phyloP scores from a whole-genome alignment of 2,329 filamentous ascomycete species.

The Aspergillus quadrilineatus region DNA sequence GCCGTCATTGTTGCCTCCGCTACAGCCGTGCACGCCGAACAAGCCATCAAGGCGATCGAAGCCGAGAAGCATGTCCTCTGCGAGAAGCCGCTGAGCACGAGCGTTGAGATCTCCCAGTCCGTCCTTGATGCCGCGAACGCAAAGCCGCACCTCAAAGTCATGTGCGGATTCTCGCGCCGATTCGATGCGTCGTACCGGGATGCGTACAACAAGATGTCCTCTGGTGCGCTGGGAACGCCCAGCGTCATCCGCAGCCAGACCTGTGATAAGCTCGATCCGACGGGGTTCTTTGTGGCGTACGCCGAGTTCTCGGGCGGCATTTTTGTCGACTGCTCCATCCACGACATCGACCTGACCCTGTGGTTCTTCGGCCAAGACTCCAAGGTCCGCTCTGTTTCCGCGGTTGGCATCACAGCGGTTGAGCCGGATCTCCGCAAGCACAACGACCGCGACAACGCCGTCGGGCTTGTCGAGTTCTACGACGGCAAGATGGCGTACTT shows the following conservation, averaged over 20 bases:
- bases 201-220: slow-evolving; percentile 53
- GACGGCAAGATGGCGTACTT: slow-evolving; percentile 64
- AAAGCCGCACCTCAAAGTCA: slow-evolving; percentile 62
- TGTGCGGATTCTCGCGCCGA: slow-evolving; percentile 65
- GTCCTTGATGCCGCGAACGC: slow-evolving; percentile 58
- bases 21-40: slow-evolving; percentile 57
- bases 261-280: slow-evolving; percentile 64
- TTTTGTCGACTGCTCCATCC: slow-evolving; percentile 70
- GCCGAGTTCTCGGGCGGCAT: slow-evolving; percentile 65
- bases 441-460: slow-evolving; percentile 62
- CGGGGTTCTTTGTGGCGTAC: slow-evolving; percentile 68
- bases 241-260: slow-evolving; percentile 65
- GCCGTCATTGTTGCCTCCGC: slow-evolving; percentile 57
- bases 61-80: slow-evolving; percentile 57
- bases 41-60: slow-evolving; percentile 58
- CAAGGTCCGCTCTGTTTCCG: slow-evolving; percentile 56
- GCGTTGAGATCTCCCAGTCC: slow-evolving; percentile 58
- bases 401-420: slow-evolving; percentile 59
- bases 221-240: slow-evolving; percentile 59
- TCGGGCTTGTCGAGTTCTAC: slow-evolving; percentile 66
- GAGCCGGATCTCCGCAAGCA: slow-evolving; percentile 58
- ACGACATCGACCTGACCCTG: slow-evolving; percentile 66
- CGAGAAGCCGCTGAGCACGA: slow-evolving; percentile 57
- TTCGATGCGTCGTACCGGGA: slow-evolving; percentile 67
- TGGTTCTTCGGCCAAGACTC: slow-evolving; percentile 62